Percentiles rank a stretch among this genome's conserved stretches.
Conservation (phyloP, 73 alveolate genomes). For the Paramecium biaurelia region DNA sequence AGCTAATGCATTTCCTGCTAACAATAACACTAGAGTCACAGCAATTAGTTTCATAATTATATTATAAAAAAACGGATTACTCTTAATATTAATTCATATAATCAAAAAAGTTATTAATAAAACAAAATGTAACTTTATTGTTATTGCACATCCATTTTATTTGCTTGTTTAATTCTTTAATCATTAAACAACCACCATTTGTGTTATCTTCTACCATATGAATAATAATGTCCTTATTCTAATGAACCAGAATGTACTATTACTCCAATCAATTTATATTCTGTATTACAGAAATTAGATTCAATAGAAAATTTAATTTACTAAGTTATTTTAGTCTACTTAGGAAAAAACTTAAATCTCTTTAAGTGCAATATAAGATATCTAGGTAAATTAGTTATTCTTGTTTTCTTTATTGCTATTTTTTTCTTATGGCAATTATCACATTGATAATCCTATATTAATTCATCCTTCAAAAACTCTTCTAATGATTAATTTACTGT, state of each 20-base stretch:
- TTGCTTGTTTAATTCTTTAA: background rate
- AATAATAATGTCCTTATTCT: constrained; percentile 47
- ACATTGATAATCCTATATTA: background rate
- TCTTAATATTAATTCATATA: background rate
- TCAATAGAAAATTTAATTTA: background rate
- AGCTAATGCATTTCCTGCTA: constrained; percentile 11
- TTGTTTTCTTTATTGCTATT: background rate
- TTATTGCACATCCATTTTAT: background rate
- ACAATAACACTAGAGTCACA: background rate
- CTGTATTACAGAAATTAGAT: background rate
- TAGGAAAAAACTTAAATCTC: constrained; percentile 41
- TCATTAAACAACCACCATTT: constrained; percentile 48
- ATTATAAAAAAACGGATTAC: constrained; percentile 1
- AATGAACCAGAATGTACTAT: background rate
- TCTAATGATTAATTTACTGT: background rate
- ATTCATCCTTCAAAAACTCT: constrained; percentile 18
- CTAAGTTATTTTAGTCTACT: background rate
- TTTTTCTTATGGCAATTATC: constrained; percentile 16
- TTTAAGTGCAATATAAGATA: background rate
- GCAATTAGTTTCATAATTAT: constrained; percentile 29
- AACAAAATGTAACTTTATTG: background rate
- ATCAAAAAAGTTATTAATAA: constrained; percentile 33
- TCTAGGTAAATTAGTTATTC: background rate
- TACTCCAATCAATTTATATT: background rate
- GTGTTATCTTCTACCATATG: constrained; percentile 27